phyloP scores from a whole-genome alignment of 1,284 basidiomycete species.

The Marasmius fiardii region DNA sequence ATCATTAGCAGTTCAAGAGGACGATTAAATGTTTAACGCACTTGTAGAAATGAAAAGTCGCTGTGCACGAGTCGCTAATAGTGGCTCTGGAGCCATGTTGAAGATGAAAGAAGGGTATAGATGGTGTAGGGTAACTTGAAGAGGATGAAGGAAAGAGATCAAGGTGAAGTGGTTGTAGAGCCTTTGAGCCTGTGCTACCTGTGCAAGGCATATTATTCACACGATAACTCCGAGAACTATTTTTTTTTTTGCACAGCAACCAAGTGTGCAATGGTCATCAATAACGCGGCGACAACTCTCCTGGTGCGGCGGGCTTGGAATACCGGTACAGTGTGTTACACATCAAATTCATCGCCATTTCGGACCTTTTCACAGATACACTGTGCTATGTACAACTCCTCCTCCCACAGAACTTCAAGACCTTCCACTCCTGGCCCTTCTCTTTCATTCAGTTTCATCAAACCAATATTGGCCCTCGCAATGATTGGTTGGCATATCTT shows the following conservation, averaged over 20 bases:
- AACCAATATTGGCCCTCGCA: conserved; percentile 16
- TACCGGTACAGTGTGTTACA: neutral
- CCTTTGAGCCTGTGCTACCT: neutral
- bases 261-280: no score
- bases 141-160: neutral
- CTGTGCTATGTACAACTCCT: conserved; percentile 50
- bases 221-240: no score
- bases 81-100: conserved; percentile 61
- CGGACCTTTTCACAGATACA: conserved; percentile 42
- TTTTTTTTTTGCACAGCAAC: no score
- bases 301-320: neutral
- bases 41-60: conserved; percentile 63
- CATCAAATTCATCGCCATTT: conserved; percentile 29
- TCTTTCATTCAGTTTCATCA: conserved; percentile 12
- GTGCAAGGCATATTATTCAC: neutral
- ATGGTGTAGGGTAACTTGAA: neutral
- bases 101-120: neutral
- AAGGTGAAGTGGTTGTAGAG: neutral
- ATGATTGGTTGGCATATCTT: conserved; percentile 30
- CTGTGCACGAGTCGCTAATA: conserved; percentile 65
- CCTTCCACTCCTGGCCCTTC: conserved; percentile 28
- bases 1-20: neutral
- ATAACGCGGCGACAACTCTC: no score
- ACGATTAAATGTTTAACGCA: conserved; percentile 28
- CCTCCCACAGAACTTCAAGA: conserved; percentile 35